These are phyloP conservation scores for Chimonanthus salicifolius DNA, from an alignment of 164 flowering plant genomes.

Conservation along the genomic window DNA sequence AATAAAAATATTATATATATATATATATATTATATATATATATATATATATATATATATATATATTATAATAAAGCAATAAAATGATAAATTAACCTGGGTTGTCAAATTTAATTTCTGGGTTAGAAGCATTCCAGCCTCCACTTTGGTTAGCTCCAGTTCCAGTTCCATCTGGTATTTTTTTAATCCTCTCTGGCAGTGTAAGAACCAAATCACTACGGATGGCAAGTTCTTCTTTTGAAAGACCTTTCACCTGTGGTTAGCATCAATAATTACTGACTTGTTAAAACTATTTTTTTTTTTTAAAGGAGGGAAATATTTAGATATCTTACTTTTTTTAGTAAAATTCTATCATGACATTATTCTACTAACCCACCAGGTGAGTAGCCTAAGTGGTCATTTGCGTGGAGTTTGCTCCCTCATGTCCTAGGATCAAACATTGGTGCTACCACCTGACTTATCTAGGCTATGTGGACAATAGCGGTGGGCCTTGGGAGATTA, in stretches of 20 bases:
- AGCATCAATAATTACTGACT: background rate
- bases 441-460: too few relatives aligned
- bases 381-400: too few relatives aligned
- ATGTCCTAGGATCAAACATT: too few relatives aligned
- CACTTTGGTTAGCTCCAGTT: conserved; percentile 47
- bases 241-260: conserved; percentile 75
- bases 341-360: too few relatives aligned
- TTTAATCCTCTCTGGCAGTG: conserved; percentile 76
- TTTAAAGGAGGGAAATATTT: too few relatives aligned
- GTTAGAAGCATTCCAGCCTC: conserved; percentile 68
- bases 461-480: too few relatives aligned
- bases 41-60: background rate
- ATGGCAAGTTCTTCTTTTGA: conserved; percentile 68
- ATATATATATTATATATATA: background rate
- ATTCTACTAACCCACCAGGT: too few relatives aligned
- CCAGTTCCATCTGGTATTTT: conserved; percentile 84
- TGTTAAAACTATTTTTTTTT: too few relatives aligned
- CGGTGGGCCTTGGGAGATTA: too few relatives aligned
- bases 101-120: conserved; percentile 73
- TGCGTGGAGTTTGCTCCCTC: too few relatives aligned
- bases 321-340: too few relatives aligned
- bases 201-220: conserved; percentile 75
- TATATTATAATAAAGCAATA: background rate
- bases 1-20: background rate
- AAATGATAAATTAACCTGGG: conserved; percentile 4